Conservation (phyloP, 1,284 basidiomycete genomes). For the Quambalaria eucalypti region DNA sequence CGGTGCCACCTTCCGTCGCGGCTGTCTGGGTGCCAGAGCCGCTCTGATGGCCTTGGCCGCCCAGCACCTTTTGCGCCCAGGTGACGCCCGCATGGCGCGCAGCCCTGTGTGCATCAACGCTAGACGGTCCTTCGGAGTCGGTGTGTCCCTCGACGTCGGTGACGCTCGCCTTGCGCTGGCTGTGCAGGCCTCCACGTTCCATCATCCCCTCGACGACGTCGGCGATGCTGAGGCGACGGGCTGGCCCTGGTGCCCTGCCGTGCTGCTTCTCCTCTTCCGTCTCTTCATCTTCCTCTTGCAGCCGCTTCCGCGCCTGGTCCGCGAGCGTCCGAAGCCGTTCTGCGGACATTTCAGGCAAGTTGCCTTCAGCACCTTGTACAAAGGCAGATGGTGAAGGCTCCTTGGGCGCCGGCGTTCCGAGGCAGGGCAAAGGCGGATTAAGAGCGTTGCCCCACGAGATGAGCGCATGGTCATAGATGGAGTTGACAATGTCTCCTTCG, state of each 20-base stretch:
- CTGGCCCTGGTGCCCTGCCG: conserved; percentile 1
- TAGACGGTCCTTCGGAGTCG: not conserved
- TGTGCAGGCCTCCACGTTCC: not conserved
- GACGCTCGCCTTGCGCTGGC: not conserved
- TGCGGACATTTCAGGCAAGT: conserved; percentile 14
- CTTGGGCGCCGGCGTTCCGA: conserved; percentile 45
- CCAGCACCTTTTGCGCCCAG: conserved; percentile 39
- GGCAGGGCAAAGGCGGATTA: conserved; percentile 57
- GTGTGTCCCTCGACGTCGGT: not conserved
- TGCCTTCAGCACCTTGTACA: conserved; percentile 12
- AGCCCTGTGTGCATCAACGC: conserved; percentile 23
- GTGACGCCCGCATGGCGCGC: conserved; percentile 31
- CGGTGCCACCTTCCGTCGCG: not conserved
- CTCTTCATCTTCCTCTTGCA: conserved; percentile 34
- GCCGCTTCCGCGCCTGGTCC: conserved; percentile 17
- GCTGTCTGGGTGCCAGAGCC: not conserved
- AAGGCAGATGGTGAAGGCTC: conserved; percentile 23
- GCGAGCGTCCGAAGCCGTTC: conserved; percentile 24
- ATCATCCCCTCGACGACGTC: conserved; percentile 26
- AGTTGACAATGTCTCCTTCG: conserved; percentile 63
- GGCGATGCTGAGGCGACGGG: conserved; percentile 22
- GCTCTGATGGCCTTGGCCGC: conserved; percentile 13
- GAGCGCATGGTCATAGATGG: conserved; percentile 65
- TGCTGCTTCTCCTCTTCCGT: conserved; percentile 23
- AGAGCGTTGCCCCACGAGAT: conserved; percentile 59